phyloP scores from a whole-genome alignment of 2,329 filamentous ascomycete genomes.

The Thelonectria rubi region DNA sequence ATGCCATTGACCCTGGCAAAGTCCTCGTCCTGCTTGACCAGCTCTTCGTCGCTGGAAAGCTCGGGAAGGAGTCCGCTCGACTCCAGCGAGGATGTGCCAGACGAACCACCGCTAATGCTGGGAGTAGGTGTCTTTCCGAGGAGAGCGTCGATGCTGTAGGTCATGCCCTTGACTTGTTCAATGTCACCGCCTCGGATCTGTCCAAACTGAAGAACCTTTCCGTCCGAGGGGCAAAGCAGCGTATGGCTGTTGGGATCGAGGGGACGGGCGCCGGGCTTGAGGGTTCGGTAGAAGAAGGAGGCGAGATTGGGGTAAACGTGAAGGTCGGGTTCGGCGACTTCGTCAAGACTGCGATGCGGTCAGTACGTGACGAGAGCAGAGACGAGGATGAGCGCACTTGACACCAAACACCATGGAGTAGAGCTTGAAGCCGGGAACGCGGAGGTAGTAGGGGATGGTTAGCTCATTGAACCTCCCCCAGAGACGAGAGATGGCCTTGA shows the following conservation, averaged over 20 bases:
- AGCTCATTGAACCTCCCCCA: conserved; percentile 95
- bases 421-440: conserved; percentile 88
- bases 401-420: conserved; percentile 95
- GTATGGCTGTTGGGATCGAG: conserved; percentile 83
- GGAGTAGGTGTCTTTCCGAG: conserved; percentile 73
- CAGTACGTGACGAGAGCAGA: conserved; percentile 25
- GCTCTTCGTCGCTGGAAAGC: conserved; percentile 64
- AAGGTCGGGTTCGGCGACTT: conserved; percentile 88
- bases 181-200: conserved; percentile 93
- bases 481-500: conserved; percentile 88
- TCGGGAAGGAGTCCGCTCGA: conserved; percentile 40
- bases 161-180: conserved; percentile 98
- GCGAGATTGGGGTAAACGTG: conserved; percentile 92
- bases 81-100: conserved; percentile 35
- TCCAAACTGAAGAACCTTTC: conserved; percentile 89
- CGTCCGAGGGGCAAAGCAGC: conserved; percentile 88
- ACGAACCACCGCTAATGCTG: conserved; percentile 57
- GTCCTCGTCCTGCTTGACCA: conserved; percentile 84
- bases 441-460: conserved; percentile 85
- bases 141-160: conserved; percentile 93
- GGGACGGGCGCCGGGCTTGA: conserved; percentile 88
- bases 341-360: conserved; percentile 70
- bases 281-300: conserved; percentile 94
- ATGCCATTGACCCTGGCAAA: conserved; percentile 96
- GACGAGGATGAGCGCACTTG: conserved; percentile 56